Evolutionary conservation across 2,329 filamentous ascomycete species (phyloP).

Genomic region (Scedosporium apiospermum): DNA sequence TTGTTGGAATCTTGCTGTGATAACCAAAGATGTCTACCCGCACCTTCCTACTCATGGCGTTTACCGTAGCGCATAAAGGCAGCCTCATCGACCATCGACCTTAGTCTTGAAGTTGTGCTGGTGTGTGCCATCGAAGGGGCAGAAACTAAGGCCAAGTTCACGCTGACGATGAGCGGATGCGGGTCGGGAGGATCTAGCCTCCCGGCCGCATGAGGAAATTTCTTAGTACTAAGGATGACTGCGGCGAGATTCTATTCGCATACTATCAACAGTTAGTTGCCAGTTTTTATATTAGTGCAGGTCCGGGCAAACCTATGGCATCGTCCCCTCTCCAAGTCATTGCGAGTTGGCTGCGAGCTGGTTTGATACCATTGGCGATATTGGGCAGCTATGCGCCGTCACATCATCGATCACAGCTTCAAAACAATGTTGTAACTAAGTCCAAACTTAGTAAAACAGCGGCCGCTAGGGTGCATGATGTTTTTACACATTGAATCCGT

Average conservation of each 20-base stretch:
- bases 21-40: no score
- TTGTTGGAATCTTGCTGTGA: no score
- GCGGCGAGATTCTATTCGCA: background rate
- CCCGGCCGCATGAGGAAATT: background rate
- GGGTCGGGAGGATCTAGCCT: background rate
- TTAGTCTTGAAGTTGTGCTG: no score
- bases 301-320: background rate
- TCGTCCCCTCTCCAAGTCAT: background rate
- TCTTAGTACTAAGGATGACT: background rate
- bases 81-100: no score
- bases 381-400: slow-evolving; percentile 11
- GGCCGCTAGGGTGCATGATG: background rate
- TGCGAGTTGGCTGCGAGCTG: background rate
- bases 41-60: no score
- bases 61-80: no score
- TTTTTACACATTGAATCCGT: background rate
- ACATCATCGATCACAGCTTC: no score
- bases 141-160: no score
- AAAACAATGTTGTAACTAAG: background rate
- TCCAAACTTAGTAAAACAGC: background rate
- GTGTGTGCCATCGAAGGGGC: no score
- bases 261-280: background rate
- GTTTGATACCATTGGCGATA: background rate
- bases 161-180: no score
- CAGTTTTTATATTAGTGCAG: background rate